A percentile compares a stretch with the other conserved stretches of the same genome.
Conservation (phyloP, 306 rosid genomes). For the Cucurbita maxima region DNA sequence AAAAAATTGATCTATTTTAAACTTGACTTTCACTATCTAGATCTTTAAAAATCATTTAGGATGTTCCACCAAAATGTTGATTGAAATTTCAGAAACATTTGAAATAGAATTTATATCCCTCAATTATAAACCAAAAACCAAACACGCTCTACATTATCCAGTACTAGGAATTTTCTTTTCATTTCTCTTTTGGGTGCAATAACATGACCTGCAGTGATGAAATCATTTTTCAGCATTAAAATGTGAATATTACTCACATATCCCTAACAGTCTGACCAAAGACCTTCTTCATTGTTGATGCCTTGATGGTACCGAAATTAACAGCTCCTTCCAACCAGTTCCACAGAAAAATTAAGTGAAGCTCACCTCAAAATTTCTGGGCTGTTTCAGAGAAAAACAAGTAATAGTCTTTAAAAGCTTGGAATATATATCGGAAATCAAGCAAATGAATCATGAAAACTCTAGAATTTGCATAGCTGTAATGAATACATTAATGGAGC, state of each 20-base stretch:
- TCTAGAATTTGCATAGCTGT: neutral
- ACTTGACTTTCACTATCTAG: neutral
- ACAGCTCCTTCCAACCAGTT: slow-evolving; percentile 6
- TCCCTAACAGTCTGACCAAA: slow-evolving; percentile 95
- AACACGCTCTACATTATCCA: neutral
- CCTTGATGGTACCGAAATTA: slow-evolving; percentile 2
- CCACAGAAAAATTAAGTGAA: neutral
- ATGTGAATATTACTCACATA: slow-evolving; percentile 41
- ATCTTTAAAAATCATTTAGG: neutral
- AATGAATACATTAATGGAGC: neutral
- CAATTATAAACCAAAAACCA: neutral
- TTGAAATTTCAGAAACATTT: neutral
- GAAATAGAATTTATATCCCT: neutral
- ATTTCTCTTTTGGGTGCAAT: neutral
- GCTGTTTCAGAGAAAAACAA: neutral
- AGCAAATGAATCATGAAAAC: neutral
- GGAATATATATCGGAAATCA: neutral
- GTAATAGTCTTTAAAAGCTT: neutral
- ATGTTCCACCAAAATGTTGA: neutral
- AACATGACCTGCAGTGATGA: neutral
- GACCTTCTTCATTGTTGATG: slow-evolving; percentile 71
- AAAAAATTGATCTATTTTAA: neutral
- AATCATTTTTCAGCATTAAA: neutral
- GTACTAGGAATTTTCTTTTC: neutral
- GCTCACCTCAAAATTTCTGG: neutral